Conservation (phyloP, 441 rosid species). For the Sinapis alba region DNA sequence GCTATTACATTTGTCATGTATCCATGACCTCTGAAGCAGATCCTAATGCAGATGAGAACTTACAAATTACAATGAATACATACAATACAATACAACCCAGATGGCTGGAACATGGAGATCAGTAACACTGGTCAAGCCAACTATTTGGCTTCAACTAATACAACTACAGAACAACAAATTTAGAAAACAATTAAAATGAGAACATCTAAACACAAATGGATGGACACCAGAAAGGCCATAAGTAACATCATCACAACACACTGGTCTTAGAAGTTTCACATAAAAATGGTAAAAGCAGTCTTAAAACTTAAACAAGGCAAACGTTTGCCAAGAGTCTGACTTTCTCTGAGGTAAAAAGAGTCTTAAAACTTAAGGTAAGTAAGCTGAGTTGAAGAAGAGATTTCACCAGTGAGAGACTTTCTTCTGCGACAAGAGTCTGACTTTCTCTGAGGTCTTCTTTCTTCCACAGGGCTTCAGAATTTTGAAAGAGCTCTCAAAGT, state of each 20-base stretch:
- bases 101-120: constrained; percentile 25
- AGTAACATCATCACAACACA: constrained; percentile 37
- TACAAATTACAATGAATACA: constrained; percentile 30
- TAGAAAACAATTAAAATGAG: constrained; percentile 35
- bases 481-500: constrained; percentile 29
- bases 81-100: constrained; percentile 32
- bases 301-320: constrained; percentile 34
- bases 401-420: not conserved
- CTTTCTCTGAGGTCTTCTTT: constrained; percentile 30
- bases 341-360: constrained; percentile 23
- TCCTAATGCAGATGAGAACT: constrained; percentile 28
- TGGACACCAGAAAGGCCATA: constrained; percentile 32
- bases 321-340: constrained; percentile 32
- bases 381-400: constrained; percentile 36
- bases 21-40: constrained; percentile 23
- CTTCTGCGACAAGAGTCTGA: not conserved
- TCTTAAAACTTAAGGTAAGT: constrained; percentile 34
- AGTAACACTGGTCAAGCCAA: constrained; percentile 31
- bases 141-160: constrained; percentile 38
- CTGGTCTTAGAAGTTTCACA: constrained; percentile 37
- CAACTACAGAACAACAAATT: constrained; percentile 30
- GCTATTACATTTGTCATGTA: constrained; percentile 26
- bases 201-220: constrained; percentile 36
- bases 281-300: constrained; percentile 30
- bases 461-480: constrained; percentile 27